Evolutionary conservation across 2,329 filamentous ascomycete genomes (phyloP).

Genomic region (Botrytis cinerea): DNA sequence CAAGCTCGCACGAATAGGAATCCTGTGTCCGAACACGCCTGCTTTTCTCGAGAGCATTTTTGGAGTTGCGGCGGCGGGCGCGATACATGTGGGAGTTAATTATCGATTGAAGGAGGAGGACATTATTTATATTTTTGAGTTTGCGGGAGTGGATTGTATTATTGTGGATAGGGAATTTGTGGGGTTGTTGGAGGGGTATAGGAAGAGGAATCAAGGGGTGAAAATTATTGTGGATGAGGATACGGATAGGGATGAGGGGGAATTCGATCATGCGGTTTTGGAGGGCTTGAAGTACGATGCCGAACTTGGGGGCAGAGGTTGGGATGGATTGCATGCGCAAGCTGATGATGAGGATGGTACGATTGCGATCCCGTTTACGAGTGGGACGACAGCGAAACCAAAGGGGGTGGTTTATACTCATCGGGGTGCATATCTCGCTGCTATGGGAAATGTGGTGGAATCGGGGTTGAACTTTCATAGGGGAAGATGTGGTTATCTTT

Average conservation of each 20-base stretch:
- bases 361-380: constrained; percentile 90
- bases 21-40: constrained; percentile 89
- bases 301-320: constrained; percentile 67
- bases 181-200: constrained; percentile 67
- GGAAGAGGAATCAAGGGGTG: constrained; percentile 59
- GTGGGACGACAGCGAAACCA: constrained; percentile 84
- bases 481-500: constrained; percentile 78
- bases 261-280: constrained; percentile 80
- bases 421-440: constrained; percentile 80
- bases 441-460: constrained; percentile 84
- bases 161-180: constrained; percentile 84
- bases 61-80: constrained; percentile 80
- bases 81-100: constrained; percentile 72
- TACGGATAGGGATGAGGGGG: constrained; percentile 73
- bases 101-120: constrained; percentile 80
- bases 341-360: constrained; percentile 74
- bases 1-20: constrained; percentile 73
- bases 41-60: constrained; percentile 91
- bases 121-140: constrained; percentile 86
- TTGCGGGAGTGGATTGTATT: constrained; percentile 82
- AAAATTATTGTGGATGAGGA: constrained; percentile 79
- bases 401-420: constrained; percentile 95
- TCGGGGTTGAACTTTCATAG: constrained; percentile 73
- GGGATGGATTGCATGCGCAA: constrained; percentile 73
- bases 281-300: constrained; percentile 76